Conservation (phyloP, 1,284 basidiomycete species). For the Prillingera fragicola region DNA sequence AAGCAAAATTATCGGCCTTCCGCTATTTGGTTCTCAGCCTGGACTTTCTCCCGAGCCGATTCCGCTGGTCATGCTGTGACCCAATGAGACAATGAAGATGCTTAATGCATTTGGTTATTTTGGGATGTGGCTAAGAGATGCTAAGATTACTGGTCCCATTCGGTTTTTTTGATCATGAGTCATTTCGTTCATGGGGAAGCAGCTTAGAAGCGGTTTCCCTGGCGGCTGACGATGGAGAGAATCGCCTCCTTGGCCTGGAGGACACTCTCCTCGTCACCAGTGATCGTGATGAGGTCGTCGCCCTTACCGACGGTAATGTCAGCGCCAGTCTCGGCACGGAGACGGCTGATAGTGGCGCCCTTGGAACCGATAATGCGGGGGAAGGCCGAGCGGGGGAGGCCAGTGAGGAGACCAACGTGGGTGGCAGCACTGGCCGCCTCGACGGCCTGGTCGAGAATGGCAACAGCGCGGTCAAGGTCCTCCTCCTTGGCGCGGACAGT, state of each 20-base stretch:
- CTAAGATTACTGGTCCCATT: no score
- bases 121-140: no score
- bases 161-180: no score
- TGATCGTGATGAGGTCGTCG: conserved; percentile 70
- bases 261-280: conserved; percentile 65
- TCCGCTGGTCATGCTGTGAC: no score
- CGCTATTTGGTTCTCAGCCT: no score
- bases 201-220: conserved; percentile 7
- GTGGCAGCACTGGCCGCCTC: conserved; percentile 58
- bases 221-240: conserved; percentile 56
- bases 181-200: no score
- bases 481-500: conserved; percentile 73
- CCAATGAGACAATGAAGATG: no score
- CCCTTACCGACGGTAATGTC: conserved; percentile 83
- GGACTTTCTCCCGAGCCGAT: no score
- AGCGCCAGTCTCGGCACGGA: conserved; percentile 78
- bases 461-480: conserved; percentile 66
- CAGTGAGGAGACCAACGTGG: conserved; percentile 50
- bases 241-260: conserved; percentile 74
- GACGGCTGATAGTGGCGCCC: conserved; percentile 69
- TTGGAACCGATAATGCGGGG: conserved; percentile 72
- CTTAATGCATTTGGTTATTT: no score
- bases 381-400: conserved; percentile 51
- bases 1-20: no score
- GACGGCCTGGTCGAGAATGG: conserved; percentile 62